Evolutionary conservation across 169 alveolate genomes (phyloP), one percentile per base, ranked within the genome.

Genomic region (Condylostoma magnum): DNA sequence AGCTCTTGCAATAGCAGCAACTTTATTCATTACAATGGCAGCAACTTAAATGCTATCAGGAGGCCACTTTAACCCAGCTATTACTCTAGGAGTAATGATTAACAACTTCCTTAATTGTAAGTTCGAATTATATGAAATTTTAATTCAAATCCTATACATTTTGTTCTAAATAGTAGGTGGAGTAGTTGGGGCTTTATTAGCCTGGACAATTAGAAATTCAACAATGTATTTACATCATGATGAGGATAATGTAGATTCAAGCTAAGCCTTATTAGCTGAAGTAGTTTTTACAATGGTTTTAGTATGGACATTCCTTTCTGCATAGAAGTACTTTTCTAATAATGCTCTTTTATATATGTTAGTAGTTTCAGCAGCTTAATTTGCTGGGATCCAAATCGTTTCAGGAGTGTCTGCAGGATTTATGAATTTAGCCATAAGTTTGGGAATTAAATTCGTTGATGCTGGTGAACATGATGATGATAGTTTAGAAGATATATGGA

Each of bases 11-110:
- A n/a, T n/a, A n/a, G 48, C 48, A 41, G 20, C 15, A 41, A 41
- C 20, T 15, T 43, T 63, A 37, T 63, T 36, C 41, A 46, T 57
- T 20, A 57, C 73, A 22, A 38, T 38, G 73, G 22, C 28, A 20
- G 20, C 20, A 20, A 63, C 73, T 22, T 54, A 57, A 2, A 43
- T 41, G 27, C n/a, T 46, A 38, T 63, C 73, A 43, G 73, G 73
- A 18, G 73, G 58, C 44, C 73, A 63, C 25, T 63, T 63, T 34
- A 63, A 63, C 31, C 73, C 73, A 20, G 73, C 73, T 20, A 57
- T 63, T 20, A 25, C 58, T 44, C n/a, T 44, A 20, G 73, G 58
- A 18, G 60, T 44, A 20, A 43, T 63, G 38, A 34, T 27, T 18
- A 41, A 46, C 8, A 63, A 44, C 8, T 27, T n/a, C 4, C 25